Evolutionary conservation across 2,329 filamentous ascomycete species (phyloP), one percentile per base, ranked within the genome.

Genomic region (Dactylellina sp.): DNA sequence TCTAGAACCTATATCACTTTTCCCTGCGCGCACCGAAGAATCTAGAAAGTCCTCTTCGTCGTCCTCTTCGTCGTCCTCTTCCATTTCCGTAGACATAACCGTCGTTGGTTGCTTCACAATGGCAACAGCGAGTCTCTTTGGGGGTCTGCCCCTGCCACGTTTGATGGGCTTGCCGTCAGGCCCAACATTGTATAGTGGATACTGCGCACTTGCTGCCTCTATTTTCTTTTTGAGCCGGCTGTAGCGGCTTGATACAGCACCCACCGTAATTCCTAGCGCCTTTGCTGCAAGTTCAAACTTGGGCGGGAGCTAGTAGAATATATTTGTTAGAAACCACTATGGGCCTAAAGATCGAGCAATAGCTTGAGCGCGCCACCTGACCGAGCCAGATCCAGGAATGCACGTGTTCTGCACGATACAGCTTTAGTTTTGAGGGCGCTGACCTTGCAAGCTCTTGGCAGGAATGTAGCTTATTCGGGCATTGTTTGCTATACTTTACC

Each of bases 201-300:
- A 24, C 4, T 32, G 11, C 14, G 18, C 18, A 7, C 44, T 39
- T 4, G 68, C 68, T 2, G 25, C 18, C 18, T 72, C 68, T 16
- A 72, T 55, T 61, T 65, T 72, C 24, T 72, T 65, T 37, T 72
- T 72, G 25, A 72, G 39, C 32, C 68, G 68, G 11, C 12, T 39
- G 32, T 72, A 72, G 22, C 68, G 60, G 22, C 60, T 46, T 2
- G 61, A 53, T 5, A 65, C 68, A 9, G 60, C 68, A 4, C 50
- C 18, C 7, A 42, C 28, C 3, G 52, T 72, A 14, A 72, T 60
- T 9, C 47, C 47, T 9, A 72, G 20, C 7, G 68, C 68, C n/a
- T 60, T 53, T 6, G 60, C 60, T 1, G 68, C 68, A 18, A 65
- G 39, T n/a, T 72, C 68, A 35, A 64, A 72, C 20, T 65, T 72